These are phyloP conservation scores for Acarospora socialis DNA, from an alignment of 2,329 filamentous ascomycete species.

Conservation along the genomic window DNA sequence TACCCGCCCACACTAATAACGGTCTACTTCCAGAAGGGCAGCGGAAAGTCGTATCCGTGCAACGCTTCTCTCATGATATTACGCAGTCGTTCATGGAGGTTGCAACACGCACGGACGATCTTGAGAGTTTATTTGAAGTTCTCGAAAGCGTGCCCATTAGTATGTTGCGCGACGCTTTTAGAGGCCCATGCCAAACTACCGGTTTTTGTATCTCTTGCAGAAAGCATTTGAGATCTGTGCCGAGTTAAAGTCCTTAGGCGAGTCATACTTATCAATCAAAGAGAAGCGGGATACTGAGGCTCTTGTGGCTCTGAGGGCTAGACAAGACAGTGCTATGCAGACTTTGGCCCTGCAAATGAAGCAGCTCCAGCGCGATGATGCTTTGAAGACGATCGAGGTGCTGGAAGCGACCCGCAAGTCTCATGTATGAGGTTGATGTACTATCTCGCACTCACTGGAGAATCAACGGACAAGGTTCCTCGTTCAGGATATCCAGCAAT, in stretches of 20 bases:
- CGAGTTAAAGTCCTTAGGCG: constrained; percentile 15
- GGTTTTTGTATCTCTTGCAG: constrained; percentile 17
- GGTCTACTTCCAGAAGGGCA: too few species aligned
- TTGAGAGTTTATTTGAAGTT: too few species aligned
- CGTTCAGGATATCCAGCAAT: background rate
- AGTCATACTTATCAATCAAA: constrained; percentile 11
- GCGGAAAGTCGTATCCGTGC: too few species aligned
- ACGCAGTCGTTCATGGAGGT: too few species aligned
- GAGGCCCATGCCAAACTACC: constrained; percentile 18
- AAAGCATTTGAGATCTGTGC: constrained; percentile 17
- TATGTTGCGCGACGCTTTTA: too few species aligned
- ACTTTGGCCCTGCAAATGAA: constrained; percentile 13
- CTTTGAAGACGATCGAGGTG: constrained; percentile 9
- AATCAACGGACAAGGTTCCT: constrained; percentile 4
- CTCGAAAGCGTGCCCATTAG: too few species aligned
- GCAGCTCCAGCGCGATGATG: constrained; percentile 11
- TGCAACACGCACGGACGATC: too few species aligned
- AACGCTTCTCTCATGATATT: too few species aligned
- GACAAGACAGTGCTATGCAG: constrained; percentile 12
- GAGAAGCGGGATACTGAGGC: constrained; percentile 18
- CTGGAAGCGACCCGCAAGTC: constrained; percentile 7
- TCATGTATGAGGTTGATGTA: constrained; percentile 7
- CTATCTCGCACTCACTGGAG: constrained; percentile 10
- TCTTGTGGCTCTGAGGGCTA: constrained; percentile 10
- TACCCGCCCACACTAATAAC: too few species aligned